A percentile compares a stretch with the other conserved stretches of the same genome.
phyloP scores from a whole-genome alignment of 306 rosid species.

The Potentilla sterilis region DNA sequence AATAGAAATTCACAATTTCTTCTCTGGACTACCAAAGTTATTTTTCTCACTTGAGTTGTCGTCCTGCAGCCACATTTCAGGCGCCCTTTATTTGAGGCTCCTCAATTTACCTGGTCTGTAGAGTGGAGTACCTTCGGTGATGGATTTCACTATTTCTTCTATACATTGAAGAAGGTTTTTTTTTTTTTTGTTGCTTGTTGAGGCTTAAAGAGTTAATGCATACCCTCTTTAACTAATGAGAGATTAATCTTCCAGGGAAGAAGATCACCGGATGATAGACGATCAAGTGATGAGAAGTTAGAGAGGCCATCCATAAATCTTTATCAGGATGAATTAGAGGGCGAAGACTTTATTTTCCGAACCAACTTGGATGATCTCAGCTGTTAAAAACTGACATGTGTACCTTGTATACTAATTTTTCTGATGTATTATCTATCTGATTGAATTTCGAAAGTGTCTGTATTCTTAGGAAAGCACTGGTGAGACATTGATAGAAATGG shows the following conservation, averaged over 20 bases:
- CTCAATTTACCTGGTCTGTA: conserved; percentile 83
- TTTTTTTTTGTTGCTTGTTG: neutral
- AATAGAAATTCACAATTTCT: conserved; percentile 15
- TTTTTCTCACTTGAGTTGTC: conserved; percentile 27
- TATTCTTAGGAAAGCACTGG: neutral
- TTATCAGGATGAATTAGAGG: conserved; percentile 78
- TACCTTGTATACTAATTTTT: neutral
- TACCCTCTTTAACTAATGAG: conserved; percentile 2
- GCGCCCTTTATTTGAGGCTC: conserved; percentile 72
- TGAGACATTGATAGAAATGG: neutral
- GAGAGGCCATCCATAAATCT: conserved; percentile 45
- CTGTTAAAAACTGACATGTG: conserved; percentile 27
- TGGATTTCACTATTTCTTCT: conserved; percentile 86
- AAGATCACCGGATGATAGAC: conserved; percentile 35
- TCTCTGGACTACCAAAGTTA: conserved; percentile 7
- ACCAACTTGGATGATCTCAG: conserved; percentile 68
- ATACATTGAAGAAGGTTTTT: conserved; percentile 59
- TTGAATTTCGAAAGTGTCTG: neutral
- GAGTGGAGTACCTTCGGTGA: conserved; percentile 87
- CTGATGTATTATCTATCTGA: conserved; percentile 11
- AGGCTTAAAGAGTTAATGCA: neutral
- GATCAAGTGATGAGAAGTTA: conserved; percentile 40
- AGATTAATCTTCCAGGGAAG: conserved; percentile 53
- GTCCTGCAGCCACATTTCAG: conserved; percentile 83
- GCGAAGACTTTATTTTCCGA: conserved; percentile 74